A percentile compares a stretch with the other conserved stretches of the same genome.
Conservation (phyloP, 768 basidiomycete genomes). For the Kwoniella newhampshirensis region DNA sequence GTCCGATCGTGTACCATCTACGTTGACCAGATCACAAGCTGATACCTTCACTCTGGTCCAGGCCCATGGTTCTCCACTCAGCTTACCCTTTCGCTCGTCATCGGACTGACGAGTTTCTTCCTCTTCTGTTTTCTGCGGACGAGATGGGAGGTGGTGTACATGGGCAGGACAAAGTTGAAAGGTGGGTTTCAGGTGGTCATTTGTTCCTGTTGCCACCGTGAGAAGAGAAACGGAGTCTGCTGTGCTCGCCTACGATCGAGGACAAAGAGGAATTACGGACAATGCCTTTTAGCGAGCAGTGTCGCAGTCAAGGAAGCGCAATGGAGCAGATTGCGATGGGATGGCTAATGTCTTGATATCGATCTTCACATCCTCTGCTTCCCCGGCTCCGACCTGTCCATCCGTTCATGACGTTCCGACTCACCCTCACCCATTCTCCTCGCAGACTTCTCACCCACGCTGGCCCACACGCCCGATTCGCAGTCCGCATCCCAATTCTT, state of each 20-base stretch:
- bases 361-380: constrained; percentile 2
- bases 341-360: no score
- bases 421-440: background rate
- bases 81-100: constrained; percentile 68
- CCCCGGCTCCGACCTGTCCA: background rate
- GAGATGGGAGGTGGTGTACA: constrained; percentile 84
- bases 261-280: background rate
- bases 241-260: no score
- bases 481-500: constrained; percentile 61
- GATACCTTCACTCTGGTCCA: constrained; percentile 9
- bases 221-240: no score
- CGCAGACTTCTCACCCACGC: constrained; percentile 40
- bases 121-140: constrained; percentile 85
- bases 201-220: background rate
- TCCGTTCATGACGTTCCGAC: background rate
- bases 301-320: no score
- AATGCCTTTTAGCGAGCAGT: no score
- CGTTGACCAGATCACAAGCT: background rate
- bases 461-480: constrained; percentile 32
- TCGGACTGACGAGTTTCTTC: constrained; percentile 78
- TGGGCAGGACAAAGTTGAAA: constrained; percentile 90
- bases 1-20: background rate
- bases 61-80: constrained; percentile 97
- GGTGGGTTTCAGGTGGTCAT: constrained; percentile 57
- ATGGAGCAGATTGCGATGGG: no score